A percentile compares a stretch with the other conserved stretches of the same genome.
Evolutionary conservation across 441 rosid species (phyloP).

Genomic region (Manihot esculenta): DNA sequence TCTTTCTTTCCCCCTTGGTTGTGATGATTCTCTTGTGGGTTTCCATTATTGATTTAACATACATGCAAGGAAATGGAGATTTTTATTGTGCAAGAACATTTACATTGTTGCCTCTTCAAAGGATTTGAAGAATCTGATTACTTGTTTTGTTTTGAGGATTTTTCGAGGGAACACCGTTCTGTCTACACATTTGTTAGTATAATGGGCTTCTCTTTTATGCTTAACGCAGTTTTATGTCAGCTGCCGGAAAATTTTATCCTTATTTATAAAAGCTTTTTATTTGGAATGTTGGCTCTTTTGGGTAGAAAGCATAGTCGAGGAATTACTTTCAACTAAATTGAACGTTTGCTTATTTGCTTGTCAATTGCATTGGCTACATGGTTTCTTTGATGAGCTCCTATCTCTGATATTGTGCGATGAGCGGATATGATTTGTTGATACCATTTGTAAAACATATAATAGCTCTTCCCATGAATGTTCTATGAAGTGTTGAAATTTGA

Average conservation of each 20-base stretch:
- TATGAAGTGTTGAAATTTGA: slow-evolving; percentile 7
- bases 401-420: slow-evolving; percentile 6
- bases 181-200: neutral
- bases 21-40: slow-evolving; percentile 14
- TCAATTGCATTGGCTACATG: neutral
- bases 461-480: neutral
- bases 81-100: neutral
- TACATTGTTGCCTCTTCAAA: neutral
- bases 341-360: neutral
- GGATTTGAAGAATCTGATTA: neutral
- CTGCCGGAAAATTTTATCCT: neutral
- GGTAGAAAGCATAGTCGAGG: neutral
- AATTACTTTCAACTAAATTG: neutral
- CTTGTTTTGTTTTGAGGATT: slow-evolving; percentile 1
- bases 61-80: slow-evolving; percentile 10
- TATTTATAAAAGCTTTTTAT: neutral
- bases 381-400: neutral
- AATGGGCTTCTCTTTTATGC: neutral
- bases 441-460: neutral
- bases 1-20: neutral
- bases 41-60: slow-evolving; percentile 3
- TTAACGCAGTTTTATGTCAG: neutral
- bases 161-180: slow-evolving; percentile 1
- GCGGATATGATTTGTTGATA: neutral
- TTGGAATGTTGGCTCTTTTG: neutral